Evolutionary conservation across 1,139 yeast genomes (phyloP).

Genomic region (Pichia sp.): DNA sequence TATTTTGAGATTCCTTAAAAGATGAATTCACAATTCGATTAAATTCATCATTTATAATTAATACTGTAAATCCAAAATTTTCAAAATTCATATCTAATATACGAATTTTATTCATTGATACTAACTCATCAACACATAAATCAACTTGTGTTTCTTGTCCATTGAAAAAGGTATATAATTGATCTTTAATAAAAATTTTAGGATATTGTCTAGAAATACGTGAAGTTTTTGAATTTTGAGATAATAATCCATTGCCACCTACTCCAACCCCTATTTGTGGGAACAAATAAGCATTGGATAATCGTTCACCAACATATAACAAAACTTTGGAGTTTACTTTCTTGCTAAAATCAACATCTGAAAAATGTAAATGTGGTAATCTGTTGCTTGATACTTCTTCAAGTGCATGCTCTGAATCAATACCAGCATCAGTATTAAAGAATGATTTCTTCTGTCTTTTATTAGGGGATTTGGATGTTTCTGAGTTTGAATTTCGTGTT

Average conservation of each 20-base stretch:
- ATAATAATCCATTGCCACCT: slow-evolving; percentile 2
- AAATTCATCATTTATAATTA: slow-evolving; percentile 32
- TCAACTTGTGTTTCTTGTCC: slow-evolving; percentile 39
- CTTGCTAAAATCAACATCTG: slow-evolving; percentile 1
- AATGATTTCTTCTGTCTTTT: slow-evolving; percentile 5
- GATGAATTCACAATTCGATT: slow-evolving; percentile 20
- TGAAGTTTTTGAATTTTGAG: slow-evolving; percentile 10
- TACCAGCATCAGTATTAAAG: slow-evolving; percentile 4
- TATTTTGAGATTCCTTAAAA: not conserved
- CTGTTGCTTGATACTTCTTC: not conserved
- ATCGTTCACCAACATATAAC: not conserved
- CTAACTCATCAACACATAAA: slow-evolving; percentile 30
- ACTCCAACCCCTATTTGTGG: slow-evolving; percentile 7
- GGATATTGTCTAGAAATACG: slow-evolving; percentile 28
- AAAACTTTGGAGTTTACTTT: not conserved
- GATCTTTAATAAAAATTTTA: slow-evolving; percentile 27
- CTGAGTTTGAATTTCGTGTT: not conserved
- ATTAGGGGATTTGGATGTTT: not conserved
- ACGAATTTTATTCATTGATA: slow-evolving; percentile 28
- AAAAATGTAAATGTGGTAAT: slow-evolving; percentile 2
- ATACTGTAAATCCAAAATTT: slow-evolving; percentile 31
- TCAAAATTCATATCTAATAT: slow-evolving; percentile 31
- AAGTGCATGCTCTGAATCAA: not conserved
- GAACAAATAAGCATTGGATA: slow-evolving; percentile 4
- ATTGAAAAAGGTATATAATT: slow-evolving; percentile 25